Percentiles rank a stretch among this genome's conserved stretches.
Evolutionary conservation across 2,329 filamentous ascomycete genomes (phyloP).

Genomic region (Colletotrichum gloeosporioides): DNA sequence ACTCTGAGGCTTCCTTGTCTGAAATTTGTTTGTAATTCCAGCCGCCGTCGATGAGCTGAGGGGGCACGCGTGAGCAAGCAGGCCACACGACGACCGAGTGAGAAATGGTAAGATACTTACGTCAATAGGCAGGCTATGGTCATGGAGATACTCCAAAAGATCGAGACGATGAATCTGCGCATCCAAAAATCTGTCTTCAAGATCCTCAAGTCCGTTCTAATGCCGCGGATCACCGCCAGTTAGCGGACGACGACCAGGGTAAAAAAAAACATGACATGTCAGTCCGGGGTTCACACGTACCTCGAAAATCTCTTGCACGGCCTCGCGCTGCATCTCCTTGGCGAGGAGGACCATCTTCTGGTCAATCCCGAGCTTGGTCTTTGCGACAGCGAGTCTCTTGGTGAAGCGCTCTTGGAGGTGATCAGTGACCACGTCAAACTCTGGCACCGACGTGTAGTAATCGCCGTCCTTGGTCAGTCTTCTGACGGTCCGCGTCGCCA

Average conservation of each 20-base stretch:
- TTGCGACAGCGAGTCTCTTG: slow-evolving; percentile 34
- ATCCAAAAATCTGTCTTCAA: slow-evolving; percentile 47
- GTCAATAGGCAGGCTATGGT: slow-evolving; percentile 51
- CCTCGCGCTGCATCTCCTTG: slow-evolving; percentile 42
- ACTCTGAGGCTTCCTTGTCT: slow-evolving; percentile 48
- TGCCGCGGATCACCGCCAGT: slow-evolving; percentile 7
- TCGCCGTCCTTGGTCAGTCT: slow-evolving; percentile 60
- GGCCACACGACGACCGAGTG: slow-evolving; percentile 8
- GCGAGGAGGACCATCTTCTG: slow-evolving; percentile 36
- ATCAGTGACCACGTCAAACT: slow-evolving; percentile 56
- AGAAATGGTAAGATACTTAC: slow-evolving; percentile 40
- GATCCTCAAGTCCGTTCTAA: slow-evolving; percentile 43
- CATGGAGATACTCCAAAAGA: slow-evolving; percentile 47
- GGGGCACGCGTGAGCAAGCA: slow-evolving; percentile 23
- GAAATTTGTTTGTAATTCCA: slow-evolving; percentile 51
- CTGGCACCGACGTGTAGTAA: slow-evolving; percentile 56
- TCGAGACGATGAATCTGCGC: slow-evolving; percentile 51
- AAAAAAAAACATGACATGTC: slow-evolving; percentile 21
- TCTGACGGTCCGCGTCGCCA: slow-evolving; percentile 65
- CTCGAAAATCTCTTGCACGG: slow-evolving; percentile 39
- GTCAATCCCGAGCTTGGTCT: slow-evolving; percentile 29
- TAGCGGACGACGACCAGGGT: slow-evolving; percentile 8
- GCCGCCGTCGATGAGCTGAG: slow-evolving; percentile 46
- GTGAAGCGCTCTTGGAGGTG: slow-evolving; percentile 48
- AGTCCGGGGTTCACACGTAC: slow-evolving; percentile 36